These are phyloP conservation scores for Arthrobotrys pseudoclavata DNA, from an alignment of 2,329 filamentous ascomycete species.

Conservation along the genomic window DNA sequence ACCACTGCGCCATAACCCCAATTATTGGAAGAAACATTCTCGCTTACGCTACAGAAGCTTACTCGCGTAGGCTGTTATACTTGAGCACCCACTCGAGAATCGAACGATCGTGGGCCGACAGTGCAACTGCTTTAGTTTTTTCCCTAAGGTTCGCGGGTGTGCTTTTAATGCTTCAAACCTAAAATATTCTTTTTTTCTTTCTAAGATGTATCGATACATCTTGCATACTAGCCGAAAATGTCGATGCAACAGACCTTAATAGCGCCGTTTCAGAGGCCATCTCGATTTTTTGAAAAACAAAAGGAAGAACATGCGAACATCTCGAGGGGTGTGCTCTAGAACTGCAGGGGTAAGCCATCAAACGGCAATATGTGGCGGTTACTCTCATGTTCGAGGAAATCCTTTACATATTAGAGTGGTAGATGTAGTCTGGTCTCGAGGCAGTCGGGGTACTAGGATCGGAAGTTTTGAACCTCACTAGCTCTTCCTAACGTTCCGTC, in stretches of 20 bases:
- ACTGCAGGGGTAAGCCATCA: conserved; percentile 2
- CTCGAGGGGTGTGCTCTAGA: neutral
- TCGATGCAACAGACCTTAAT: conserved; percentile 33
- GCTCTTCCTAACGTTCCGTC: conserved; percentile 45
- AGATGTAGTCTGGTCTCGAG: conserved; percentile 9
- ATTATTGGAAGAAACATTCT: neutral
- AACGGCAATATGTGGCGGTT: conserved; percentile 40
- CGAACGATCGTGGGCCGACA: conserved; percentile 21
- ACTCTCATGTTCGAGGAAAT: conserved; percentile 18
- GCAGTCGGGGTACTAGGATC: conserved; percentile 19
- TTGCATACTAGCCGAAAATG: conserved; percentile 20
- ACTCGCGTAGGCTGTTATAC: neutral
- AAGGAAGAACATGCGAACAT: conserved; percentile 23
- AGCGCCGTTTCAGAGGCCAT: conserved; percentile 43
- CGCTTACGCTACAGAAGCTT: neutral
- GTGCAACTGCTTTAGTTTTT: neutral
- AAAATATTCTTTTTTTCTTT: conserved; percentile 9
- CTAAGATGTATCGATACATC: conserved; percentile 47
- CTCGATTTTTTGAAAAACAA: neutral
- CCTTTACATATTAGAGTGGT: neutral
- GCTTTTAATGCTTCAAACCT: neutral
- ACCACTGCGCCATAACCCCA: conserved; percentile 59
- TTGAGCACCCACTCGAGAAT: neutral
- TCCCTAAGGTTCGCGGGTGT: conserved; percentile 1
- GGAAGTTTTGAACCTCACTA: conserved; percentile 9